Percentiles rank a stretch among this genome's conserved stretches.
Conservation (phyloP, 192 early-diverging fungal genomes). For the Coemansia sp. region DNA sequence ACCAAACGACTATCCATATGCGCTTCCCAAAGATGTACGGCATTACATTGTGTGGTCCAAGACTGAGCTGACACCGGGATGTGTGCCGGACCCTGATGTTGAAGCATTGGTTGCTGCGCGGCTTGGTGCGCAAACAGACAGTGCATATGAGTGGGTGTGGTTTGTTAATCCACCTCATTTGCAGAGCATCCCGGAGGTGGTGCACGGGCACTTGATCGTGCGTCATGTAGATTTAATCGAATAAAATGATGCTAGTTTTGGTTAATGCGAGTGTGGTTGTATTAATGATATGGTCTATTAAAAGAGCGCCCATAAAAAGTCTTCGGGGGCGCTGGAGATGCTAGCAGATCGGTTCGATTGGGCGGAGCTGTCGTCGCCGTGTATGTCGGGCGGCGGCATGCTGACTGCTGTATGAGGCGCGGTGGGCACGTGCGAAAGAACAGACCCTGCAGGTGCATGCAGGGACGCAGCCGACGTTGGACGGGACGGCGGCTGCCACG, state of each 20-base stretch:
- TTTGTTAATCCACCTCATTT: constrained; percentile 53
- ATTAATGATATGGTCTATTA: neutral
- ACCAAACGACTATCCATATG: constrained; percentile 55
- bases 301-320: constrained; percentile 13
- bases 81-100: constrained; percentile 22
- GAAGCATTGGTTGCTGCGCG: constrained; percentile 13
- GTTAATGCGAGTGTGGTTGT: too few species aligned
- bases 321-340: constrained; percentile 14
- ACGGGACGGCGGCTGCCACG: constrained; percentile 47
- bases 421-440: neutral
- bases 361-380: neutral
- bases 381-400: constrained; percentile 8
- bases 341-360: constrained; percentile 4
- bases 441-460: neutral
- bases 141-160: constrained; percentile 46
- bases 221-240: neutral
- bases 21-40: constrained; percentile 19
- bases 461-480: constrained; percentile 5
- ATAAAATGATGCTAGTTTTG: too few species aligned
- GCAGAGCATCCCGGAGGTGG: constrained; percentile 51
- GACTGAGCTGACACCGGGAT: constrained; percentile 20
- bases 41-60: constrained; percentile 55
- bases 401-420: constrained; percentile 2
- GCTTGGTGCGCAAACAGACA: constrained; percentile 27
- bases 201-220: constrained; percentile 46